Base-by-base conservation (phyloP, 306 rosid genomes). In the Castanea sativa region DNA sequence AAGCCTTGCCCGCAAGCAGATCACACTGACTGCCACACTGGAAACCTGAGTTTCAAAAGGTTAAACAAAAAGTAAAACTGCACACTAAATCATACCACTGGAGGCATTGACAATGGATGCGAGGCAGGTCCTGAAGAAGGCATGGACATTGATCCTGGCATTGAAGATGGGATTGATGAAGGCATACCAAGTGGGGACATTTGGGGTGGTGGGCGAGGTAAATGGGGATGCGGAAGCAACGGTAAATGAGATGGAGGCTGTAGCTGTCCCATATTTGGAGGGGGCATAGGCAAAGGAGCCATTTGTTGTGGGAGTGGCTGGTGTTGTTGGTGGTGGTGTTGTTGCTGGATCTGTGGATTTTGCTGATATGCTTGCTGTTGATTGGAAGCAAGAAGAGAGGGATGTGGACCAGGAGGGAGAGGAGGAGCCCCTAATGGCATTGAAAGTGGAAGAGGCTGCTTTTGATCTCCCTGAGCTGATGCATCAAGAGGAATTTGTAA, bases 321-420 rank as follows among this genome's bases (percentile, higher is more conserved):
- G 84, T 90, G 94, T 73, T 78, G 83, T 71, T 82, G 88, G 64
- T 88, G 97, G 55, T 88, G 86, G 51, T 83, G 89, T 30, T 87
- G 97, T 75, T 91, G 99, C 32, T 90, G 86, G 68, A 89, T 89
- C 88, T 95, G 99, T 80, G 89, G 91, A 85, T 89, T 95, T 71
- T 90, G 97, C 65, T 90, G 97, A 84, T 85, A 95, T 56, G 88
- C 85, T 76, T 89, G 97, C 79, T 95, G 99, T 87, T 95, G 99
- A 78, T 91, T 95, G 73, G 84, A 78, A 75, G 85, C 89, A 67
- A 95, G 97, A 83, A 94, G 97, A 73, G 98, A 95, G 51, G 99
- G 99, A 81, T 95, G 99, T 29, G 99, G 99, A 76, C 99, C 99
- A 25, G 99, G 98, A 33, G 99, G 99, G 57, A 95, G 98, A 85